These are phyloP conservation scores for Isabelozyma rhagii DNA, from an alignment of 805 yeast species.

Conservation along the genomic window DNA sequence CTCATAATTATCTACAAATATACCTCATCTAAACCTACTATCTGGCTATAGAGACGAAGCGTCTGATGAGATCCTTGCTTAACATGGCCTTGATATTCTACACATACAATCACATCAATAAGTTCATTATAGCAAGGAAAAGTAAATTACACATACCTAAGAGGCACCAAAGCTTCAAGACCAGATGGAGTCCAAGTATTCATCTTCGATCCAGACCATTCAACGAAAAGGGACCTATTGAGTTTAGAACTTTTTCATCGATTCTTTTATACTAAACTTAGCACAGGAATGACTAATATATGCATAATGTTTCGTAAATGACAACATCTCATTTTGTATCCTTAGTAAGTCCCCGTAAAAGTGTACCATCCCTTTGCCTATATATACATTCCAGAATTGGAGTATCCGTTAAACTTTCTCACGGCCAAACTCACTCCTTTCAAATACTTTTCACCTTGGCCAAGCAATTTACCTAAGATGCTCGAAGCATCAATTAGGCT, in stretches of 20 bases:
- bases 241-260: too few species aligned
- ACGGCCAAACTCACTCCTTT: slow-evolving; percentile 13
- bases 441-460: slow-evolving; percentile 7
- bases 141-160: too few species aligned
- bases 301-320: not conserved
- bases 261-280: not conserved
- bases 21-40: too few species aligned
- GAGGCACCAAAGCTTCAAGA: too few species aligned
- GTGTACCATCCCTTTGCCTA: slow-evolving; percentile 2
- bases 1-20: not conserved
- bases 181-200: too few species aligned
- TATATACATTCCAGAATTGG: slow-evolving; percentile 29
- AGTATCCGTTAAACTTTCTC: slow-evolving; percentile 20
- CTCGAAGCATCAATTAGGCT: slow-evolving; percentile 33
- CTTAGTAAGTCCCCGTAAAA: too few species aligned
- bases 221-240: too few species aligned
- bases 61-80: not conserved
- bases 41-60: slow-evolving; percentile 5
- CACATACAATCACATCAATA: too few species aligned
- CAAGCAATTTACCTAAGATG: slow-evolving; percentile 9
- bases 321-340: too few species aligned
- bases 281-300: not conserved
- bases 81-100: too few species aligned
- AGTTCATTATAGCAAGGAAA: not conserved
- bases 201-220: too few species aligned